Base-by-base conservation (phyloP, 2,329 filamentous ascomycete species). In the Chalaropsis ovoidea region DNA sequence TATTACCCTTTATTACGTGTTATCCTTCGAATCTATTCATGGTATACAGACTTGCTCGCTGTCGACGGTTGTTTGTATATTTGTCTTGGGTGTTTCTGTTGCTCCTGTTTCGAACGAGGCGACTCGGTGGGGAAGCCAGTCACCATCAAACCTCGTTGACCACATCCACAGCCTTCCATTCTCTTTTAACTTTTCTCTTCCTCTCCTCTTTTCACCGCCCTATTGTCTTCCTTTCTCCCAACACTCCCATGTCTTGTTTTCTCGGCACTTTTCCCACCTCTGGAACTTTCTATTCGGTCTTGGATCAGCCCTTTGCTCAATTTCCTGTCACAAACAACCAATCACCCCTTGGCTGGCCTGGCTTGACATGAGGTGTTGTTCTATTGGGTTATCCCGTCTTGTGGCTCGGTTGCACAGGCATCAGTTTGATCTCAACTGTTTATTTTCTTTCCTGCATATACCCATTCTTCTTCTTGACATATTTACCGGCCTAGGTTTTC, bases 381-480 rank as follows among this genome's bases (percentile, higher is more conserved):
- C 17, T 19, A 15, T 39, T 39, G 54, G 54, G 15, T 13, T 35
- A n/a, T 45, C 4, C 39, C 60, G n/a, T 47, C 43, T 62, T 24
- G 41, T n/a, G 58, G 43, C 22, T 62, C 19, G 19, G 8, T 19
- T 35, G 35, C 35, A 13, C 35, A 35, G 22, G 42, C 27, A 17
- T n/a, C 60, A 10, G 11, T 15, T 35, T 35, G 35, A 62, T 62
- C 42, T 62, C 39, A 62, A 43, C 35, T 43, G 35, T 62, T 27
- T 58, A 58, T 58, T 58, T 58, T 63, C 19, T 63, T 54, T 24
- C 15, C 43, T 56, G 54, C 54, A 58, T 58, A 58, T 58, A 58
- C 17, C 24, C 19, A 13, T 63, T 54, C 45, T 49, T 61, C 39
- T 61, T 49, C 45, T 42, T 42, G 61, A 41, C 41, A 24, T n/a